Evolutionary conservation across 805 yeast species (phyloP).

Genomic region (Jamesozyma hellenica): DNA sequence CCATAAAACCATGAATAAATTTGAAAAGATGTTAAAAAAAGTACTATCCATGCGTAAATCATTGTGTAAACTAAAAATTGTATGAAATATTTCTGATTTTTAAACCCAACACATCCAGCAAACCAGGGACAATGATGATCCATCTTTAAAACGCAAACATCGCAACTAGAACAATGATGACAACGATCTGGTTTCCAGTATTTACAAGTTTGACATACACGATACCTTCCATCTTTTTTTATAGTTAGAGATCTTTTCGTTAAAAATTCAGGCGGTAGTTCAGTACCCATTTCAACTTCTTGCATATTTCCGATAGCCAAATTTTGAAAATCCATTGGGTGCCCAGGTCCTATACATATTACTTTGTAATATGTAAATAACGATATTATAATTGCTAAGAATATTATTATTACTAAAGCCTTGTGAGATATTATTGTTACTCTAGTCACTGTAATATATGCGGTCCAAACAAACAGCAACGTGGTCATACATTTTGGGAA

Average conservation of each 20-base stretch:
- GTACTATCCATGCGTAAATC: slow-evolving; percentile 36
- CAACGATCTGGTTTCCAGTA: slow-evolving; percentile 75
- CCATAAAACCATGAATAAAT: slow-evolving; percentile 40
- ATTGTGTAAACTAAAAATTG: slow-evolving; percentile 57
- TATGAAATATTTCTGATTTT: slow-evolving; percentile 68
- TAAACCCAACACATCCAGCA: slow-evolving; percentile 74
- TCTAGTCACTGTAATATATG: slow-evolving; percentile 9
- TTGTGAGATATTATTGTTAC: slow-evolving; percentile 10
- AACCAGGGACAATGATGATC: slow-evolving; percentile 97
- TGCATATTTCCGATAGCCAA: slow-evolving; percentile 29
- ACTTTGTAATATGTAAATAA: slow-evolving; percentile 45
- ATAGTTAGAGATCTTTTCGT: slow-evolving; percentile 35
- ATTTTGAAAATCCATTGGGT: slow-evolving; percentile 48
- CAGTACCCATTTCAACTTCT: slow-evolving; percentile 21
- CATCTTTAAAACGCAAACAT: slow-evolving; percentile 67
- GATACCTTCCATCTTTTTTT: slow-evolving; percentile 50
- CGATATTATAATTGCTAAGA: slow-evolving; percentile 6
- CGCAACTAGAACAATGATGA: slow-evolving; percentile 77
- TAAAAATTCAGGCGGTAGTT: slow-evolving; percentile 36
- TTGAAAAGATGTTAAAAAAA: slow-evolving; percentile 32
- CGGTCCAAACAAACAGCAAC: slow-evolving; percentile 18
- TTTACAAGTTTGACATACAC: slow-evolving; percentile 62
- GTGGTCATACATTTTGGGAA: slow-evolving; percentile 23
- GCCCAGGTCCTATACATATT: slow-evolving; percentile 50
- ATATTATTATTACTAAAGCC: slow-evolving; percentile 2